Conservation (phyloP, 371 early-diverging fungal genomes). For the Capillidium rhysosporum region DNA sequence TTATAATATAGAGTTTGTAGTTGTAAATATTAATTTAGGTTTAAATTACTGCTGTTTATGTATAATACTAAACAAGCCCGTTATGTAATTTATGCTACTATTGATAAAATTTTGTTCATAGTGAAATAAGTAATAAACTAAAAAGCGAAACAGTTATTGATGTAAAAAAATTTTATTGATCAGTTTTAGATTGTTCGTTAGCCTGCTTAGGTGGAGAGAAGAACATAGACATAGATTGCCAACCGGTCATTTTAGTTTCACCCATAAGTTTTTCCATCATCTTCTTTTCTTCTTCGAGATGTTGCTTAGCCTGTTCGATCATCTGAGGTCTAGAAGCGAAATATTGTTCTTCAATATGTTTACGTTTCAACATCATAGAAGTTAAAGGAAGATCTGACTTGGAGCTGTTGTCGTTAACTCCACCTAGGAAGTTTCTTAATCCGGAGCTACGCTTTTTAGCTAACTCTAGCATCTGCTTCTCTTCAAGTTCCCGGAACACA, state of each 20-base stretch:
- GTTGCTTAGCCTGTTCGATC: background rate
- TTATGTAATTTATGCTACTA: too few species aligned
- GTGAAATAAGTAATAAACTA: too few species aligned
- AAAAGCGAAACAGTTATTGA: too few species aligned
- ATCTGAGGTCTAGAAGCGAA: background rate
- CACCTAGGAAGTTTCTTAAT: background rate
- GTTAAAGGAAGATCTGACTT: background rate
- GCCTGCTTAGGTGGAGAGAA: background rate
- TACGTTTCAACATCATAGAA: background rate
- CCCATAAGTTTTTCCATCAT: background rate
- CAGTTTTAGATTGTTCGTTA: too few species aligned
- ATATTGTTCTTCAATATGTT: background rate
- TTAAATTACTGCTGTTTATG: too few species aligned
- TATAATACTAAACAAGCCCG: too few species aligned
- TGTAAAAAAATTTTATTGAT: too few species aligned
- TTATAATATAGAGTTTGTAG: too few species aligned
- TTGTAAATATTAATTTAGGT: too few species aligned
- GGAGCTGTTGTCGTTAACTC: background rate
- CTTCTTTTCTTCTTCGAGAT: background rate
- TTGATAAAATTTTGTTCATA: too few species aligned
- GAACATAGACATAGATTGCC: background rate
- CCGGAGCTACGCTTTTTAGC: background rate
- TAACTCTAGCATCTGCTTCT: constrained; percentile 19
- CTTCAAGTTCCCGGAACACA: constrained; percentile 49
- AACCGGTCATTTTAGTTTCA: constrained; percentile 4